Percentiles rank a stretch among this genome's conserved stretches.
Conservation (phyloP, 2,329 filamentous ascomycete species). For the Lecanicillium sp. region DNA sequence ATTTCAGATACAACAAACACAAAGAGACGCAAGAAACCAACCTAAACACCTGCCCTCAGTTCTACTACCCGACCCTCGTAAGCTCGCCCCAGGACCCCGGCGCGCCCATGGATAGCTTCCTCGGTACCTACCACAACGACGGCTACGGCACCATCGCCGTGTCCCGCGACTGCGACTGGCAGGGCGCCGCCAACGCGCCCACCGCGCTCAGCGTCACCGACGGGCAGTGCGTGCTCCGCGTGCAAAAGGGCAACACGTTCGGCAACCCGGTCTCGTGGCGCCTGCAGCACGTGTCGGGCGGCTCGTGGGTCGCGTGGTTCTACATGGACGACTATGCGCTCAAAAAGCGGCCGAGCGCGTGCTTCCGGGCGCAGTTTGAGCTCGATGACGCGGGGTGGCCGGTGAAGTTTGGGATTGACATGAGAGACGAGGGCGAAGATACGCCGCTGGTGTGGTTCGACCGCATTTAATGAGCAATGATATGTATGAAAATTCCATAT, state of each 20-base stretch:
- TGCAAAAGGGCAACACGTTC: constrained; percentile 16
- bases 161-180: constrained; percentile 16
- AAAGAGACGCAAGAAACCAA: not conserved
- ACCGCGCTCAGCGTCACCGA: constrained; percentile 9
- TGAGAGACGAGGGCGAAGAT: constrained; percentile 6
- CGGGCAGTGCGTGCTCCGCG: constrained; percentile 17
- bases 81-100: constrained; percentile 25
- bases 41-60: constrained; percentile 17
- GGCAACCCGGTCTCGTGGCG: constrained; percentile 17
- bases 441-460: constrained; percentile 9
- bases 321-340: constrained; percentile 18
- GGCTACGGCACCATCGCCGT: constrained; percentile 20
- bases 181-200: constrained; percentile 13
- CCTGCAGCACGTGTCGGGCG: constrained; percentile 18
- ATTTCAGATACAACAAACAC: not conserved
- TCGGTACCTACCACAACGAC: constrained; percentile 33
- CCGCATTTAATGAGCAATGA: not conserved
- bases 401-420: constrained; percentile 4
- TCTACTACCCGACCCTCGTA: constrained; percentile 16
- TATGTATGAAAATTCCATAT: not conserved
- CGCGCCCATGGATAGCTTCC: constrained; percentile 35
- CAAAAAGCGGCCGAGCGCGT: constrained; percentile 14
- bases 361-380: constrained; percentile 15
- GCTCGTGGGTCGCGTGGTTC: constrained; percentile 20
- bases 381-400: not conserved